Evolutionary conservation across 768 basidiomycete genomes (phyloP).

Genomic region (Amanita molliuscula): DNA sequence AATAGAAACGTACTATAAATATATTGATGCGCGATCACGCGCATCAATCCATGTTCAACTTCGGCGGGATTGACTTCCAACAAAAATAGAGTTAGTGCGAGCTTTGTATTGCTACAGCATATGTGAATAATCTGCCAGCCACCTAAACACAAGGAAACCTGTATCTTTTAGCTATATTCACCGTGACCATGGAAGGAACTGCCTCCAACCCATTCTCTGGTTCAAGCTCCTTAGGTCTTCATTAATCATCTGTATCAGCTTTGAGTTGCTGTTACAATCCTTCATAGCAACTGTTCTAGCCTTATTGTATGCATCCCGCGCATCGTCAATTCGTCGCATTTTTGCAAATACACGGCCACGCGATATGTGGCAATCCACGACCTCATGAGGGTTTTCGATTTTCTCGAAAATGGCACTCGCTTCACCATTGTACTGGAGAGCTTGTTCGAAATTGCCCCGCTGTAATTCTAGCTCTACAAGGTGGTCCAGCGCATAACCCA

Average conservation of each 20-base stretch:
- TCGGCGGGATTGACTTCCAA: no score
- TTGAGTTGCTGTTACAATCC: neutral
- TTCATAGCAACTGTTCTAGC: neutral
- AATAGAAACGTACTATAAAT: no score
- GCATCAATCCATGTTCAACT: no score
- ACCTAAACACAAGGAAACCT: no score
- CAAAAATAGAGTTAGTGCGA: no score
- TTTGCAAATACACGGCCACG: neutral
- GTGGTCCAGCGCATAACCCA: neutral
- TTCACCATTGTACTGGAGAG: slow-evolving; percentile 3
- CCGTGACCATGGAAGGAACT: neutral
- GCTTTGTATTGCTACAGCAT: no score
- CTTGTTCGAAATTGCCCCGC: neutral
- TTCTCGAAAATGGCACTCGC: neutral
- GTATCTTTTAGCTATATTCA: no score
- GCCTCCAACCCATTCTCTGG: neutral
- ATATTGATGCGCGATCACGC: no score
- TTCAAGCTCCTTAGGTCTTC: neutral
- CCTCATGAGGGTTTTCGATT: neutral
- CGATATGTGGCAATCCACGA: neutral
- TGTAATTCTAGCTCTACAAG: neutral
- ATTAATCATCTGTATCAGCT: neutral
- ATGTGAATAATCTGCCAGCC: no score
- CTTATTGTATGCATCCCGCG: neutral
- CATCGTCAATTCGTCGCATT: neutral